Base-by-base conservation (phyloP, 805 yeast species). In the Candida ponderosae region DNA sequence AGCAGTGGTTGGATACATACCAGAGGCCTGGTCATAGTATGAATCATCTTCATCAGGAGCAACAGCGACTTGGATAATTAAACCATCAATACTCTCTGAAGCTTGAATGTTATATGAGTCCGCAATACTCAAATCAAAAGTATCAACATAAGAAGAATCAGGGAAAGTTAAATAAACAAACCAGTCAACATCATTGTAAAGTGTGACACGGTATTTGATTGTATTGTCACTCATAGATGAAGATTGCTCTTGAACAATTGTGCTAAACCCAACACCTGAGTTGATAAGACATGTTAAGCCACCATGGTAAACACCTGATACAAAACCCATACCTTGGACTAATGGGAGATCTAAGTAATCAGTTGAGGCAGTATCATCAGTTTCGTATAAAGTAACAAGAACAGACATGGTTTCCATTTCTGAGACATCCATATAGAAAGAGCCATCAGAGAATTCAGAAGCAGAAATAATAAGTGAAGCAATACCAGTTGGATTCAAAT, bases 1-100 rank as follows among this genome's bases (percentile, higher is more conserved):
- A 16, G 78, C 79, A 26, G 65, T 66, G 3, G 69, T 67, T 4
- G 72, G 75, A 51, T 79, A 83, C 45, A 68, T 62, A 30, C 94
- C 94, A 30, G 93, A 89, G 17, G 82, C 76, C 31, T 61, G 46
- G 54, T 81, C 89, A 51, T 79, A 78, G 43, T 54, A 60, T 7
- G 61, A 54, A 18, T 69, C 74, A 24, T 57, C 53, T 9, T 47
- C 43, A 33, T 55, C 40, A 20, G 76, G 68, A 9, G 76, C 62
- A 32, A 64, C 63, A 2, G 79, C 81, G 9, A 71, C 57, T 57
- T 79, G 83, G 15, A 76, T 53, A 30, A 72, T 55, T 23, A 62
- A 48, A 7, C 66, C 60, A 44, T 60, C 56, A 44, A 66, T 45
- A 27, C 63, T 42, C 30, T 44, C 20, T 36, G 65, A 47, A 29